phyloP scores from a whole-genome alignment of 805 yeast genomes.

The Zygoascus tannicola region DNA sequence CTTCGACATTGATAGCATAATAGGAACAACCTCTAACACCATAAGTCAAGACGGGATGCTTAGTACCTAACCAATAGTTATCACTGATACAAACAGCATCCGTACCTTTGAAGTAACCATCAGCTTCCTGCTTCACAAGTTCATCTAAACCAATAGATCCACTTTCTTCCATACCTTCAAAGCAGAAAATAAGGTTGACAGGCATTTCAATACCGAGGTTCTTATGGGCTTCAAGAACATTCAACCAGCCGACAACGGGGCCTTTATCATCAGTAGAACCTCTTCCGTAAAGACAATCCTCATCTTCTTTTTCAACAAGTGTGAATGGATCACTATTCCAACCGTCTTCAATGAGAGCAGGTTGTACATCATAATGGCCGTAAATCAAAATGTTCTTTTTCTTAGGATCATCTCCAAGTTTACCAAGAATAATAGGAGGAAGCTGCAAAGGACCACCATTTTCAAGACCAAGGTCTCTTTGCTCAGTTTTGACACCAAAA shows the following conservation, averaged over 20 bases:
- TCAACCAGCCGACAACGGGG: conserved; percentile 96
- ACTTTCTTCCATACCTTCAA: conserved; percentile 99
- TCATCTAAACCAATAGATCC: conserved; percentile 89
- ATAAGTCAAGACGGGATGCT: conserved; percentile 92
- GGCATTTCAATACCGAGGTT: conserved; percentile 82
- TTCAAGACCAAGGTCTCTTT: conserved; percentile 78
- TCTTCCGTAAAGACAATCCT: conserved; percentile 65
- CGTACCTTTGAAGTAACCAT: conserved; percentile 71
- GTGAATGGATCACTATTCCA: conserved; percentile 91
- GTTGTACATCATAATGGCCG: conserved; percentile 98
- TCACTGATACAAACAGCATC: conserved; percentile 95
- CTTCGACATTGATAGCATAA: conserved; percentile 71
- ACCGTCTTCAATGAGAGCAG: conserved; percentile 86
- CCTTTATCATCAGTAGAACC: conserved; percentile 98
- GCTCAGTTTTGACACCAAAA: conserved; percentile 76
- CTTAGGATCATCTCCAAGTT: conserved; percentile 69
- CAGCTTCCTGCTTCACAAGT: conserved; percentile 71
- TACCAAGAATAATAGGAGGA: conserved; percentile 92
- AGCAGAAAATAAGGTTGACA: conserved; percentile 83
- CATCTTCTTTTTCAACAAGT: conserved; percentile 52
- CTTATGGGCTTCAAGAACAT: conserved; percentile 82
- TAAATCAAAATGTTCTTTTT: conserved; percentile 87
- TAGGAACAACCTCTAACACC: conserved; percentile 96
- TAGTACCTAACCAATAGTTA: conserved; percentile 97
- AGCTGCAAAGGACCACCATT: conserved; percentile 59